A percentile compares a stretch with the other conserved stretches of the same genome.
These are phyloP conservation scores for Cadophora sp. DNA, from an alignment of 2,329 filamentous ascomycete genomes.

Conservation along the genomic window DNA sequence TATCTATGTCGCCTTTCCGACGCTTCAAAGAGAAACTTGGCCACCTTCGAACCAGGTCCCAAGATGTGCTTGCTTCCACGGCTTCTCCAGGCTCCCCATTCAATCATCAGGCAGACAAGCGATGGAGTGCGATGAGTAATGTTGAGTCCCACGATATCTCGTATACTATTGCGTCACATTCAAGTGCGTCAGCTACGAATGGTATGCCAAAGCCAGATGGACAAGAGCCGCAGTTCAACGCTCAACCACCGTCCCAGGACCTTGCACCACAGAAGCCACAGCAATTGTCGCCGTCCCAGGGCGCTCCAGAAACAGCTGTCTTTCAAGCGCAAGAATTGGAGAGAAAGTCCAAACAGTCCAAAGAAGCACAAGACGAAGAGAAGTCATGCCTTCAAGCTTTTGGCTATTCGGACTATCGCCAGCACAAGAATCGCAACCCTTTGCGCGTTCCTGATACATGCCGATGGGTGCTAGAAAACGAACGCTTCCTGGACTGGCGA, in stretches of 20 bases:
- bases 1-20: neutral
- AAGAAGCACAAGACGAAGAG: neutral
- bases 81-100: neutral
- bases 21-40: neutral
- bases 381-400: neutral
- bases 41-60: neutral
- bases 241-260: neutral
- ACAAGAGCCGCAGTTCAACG: neutral
- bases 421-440: neutral
- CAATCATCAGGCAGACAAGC: neutral
- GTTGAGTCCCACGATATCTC: neutral
- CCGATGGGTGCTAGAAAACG: slow-evolving; percentile 37
- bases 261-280: too few relatives aligned
- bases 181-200: neutral
- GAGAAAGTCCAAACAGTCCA: neutral
- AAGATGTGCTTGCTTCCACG: neutral
- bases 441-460: neutral
- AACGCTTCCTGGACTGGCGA: slow-evolving; percentile 43
- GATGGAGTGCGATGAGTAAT: neutral
- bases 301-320: neutral
- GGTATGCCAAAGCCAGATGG: neutral
- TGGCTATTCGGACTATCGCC: neutral
- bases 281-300: neutral
- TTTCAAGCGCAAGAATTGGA: neutral
- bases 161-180: neutral